Percentiles rank a stretch among this genome's conserved stretches.
phyloP scores from a whole-genome alignment of 257 asterid species.

The Capsicum chinense region DNA sequence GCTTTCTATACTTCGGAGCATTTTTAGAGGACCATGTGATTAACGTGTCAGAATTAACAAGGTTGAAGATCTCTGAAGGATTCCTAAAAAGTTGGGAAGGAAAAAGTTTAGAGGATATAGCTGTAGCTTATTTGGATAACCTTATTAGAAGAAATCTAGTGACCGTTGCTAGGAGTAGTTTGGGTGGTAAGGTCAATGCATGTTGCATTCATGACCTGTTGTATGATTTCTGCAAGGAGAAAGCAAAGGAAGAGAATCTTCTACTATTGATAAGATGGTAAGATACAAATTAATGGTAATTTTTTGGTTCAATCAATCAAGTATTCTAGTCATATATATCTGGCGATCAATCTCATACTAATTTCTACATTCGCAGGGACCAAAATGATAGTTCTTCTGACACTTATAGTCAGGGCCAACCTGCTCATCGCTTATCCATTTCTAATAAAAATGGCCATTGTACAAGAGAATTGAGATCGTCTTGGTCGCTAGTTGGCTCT shows the following conservation, averaged over 20 bases:
- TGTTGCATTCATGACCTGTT: conserved; percentile 31
- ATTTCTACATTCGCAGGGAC: not conserved
- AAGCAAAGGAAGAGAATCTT: conserved; percentile 26
- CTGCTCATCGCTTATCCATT: not conserved
- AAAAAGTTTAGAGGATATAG: conserved; percentile 31
- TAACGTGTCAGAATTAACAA: conserved; percentile 17
- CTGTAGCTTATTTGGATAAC: conserved; percentile 32
- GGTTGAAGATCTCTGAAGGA: conserved; percentile 41
- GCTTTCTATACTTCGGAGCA: conserved; percentile 34
- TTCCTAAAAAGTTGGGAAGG: not conserved
- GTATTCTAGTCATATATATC: not conserved
- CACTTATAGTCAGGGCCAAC: not conserved
- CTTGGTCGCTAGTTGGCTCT: not conserved
- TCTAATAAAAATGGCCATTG: not conserved
- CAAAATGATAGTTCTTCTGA: not conserved
- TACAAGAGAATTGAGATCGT: not conserved
- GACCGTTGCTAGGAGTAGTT: conserved; percentile 8
- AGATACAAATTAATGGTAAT: not conserved
- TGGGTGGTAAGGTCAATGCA: conserved; percentile 28
- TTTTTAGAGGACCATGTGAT: conserved; percentile 28
- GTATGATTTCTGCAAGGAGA: conserved; percentile 28
- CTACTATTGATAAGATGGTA: not conserved
- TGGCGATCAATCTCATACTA: not conserved
- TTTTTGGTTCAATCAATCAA: not conserved
- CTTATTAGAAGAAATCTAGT: conserved; percentile 32